A percentile compares a stretch with the other conserved stretches of the same genome.
Evolutionary conservation across 345 rosid species (phyloP).

Genomic region (Gossypioides kirkii): DNA sequence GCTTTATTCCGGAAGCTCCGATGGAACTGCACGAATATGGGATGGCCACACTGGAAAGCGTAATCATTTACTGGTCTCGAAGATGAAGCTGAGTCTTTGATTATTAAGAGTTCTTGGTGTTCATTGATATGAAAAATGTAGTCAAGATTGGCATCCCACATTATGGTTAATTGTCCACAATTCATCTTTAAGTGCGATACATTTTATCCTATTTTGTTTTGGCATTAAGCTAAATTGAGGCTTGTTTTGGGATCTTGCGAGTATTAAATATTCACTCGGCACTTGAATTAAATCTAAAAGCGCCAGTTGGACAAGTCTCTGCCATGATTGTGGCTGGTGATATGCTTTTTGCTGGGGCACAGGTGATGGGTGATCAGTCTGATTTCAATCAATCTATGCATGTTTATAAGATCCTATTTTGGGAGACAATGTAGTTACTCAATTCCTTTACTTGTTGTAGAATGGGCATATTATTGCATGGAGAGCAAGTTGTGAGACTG

Average conservation of each 20-base stretch:
- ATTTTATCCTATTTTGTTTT: not conserved
- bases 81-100: not conserved
- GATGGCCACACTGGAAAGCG: not conserved
- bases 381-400: not conserved
- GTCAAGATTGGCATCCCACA: not conserved
- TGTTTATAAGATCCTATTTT: not conserved
- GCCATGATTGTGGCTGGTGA: not conserved
- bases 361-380: not conserved
- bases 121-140: not conserved
- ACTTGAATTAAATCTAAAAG: not conserved
- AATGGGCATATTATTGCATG: not conserved
- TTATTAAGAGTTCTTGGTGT: not conserved
- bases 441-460: not conserved
- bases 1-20: not conserved
- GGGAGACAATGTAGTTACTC: not conserved
- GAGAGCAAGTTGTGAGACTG: not conserved
- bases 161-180: not conserved
- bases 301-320: not conserved
- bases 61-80: not conserved
- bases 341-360: not conserved
- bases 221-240: not conserved
- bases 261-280: not conserved
- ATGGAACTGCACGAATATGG: conserved; percentile 1
- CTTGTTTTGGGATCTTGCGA: not conserved
- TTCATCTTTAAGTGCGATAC: no score